phyloP scores from a whole-genome alignment of 805 yeast genomes.

The Sugiyamaella smithiae region DNA sequence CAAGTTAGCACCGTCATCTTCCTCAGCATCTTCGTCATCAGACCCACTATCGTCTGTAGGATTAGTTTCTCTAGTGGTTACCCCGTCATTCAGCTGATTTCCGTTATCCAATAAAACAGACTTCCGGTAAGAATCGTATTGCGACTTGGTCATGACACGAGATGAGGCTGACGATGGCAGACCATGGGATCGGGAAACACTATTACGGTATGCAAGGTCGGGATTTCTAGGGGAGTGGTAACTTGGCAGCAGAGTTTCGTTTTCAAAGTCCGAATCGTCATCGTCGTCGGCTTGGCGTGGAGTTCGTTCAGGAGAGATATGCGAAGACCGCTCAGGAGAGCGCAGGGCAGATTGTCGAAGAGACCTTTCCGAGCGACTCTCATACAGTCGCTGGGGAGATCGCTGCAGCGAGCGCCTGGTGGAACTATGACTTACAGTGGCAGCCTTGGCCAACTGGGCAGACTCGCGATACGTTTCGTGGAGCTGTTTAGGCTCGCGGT shows the following conservation, averaged over 20 bases:
- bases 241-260: constrained; percentile 21
- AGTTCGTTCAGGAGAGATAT: not conserved
- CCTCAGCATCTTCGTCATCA: constrained; percentile 17
- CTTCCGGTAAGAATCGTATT: constrained; percentile 28
- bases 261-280: constrained; percentile 19
- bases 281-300: not conserved
- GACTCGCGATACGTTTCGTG: not conserved
- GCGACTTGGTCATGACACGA: constrained; percentile 30
- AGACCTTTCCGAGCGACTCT: not conserved
- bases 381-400: not conserved
- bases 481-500: not conserved
- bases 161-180: constrained; percentile 6
- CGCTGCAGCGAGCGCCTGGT: not conserved
- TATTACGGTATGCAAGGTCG: constrained; percentile 10
- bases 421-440: not conserved
- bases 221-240: constrained; percentile 14
- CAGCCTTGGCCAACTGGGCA: not conserved
- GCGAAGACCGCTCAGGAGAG: not conserved
- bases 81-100: not conserved
- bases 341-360: not conserved
- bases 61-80: not conserved
- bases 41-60: constrained; percentile 13
- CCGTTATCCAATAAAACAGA: constrained; percentile 13
- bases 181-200: constrained; percentile 6
- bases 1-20: constrained; percentile 13